Evolutionary conservation across 176 grass and related monocot genomes (phyloP), one percentile per base, ranked within the genome.

Genomic region (Aegilops umbellulata): DNA sequence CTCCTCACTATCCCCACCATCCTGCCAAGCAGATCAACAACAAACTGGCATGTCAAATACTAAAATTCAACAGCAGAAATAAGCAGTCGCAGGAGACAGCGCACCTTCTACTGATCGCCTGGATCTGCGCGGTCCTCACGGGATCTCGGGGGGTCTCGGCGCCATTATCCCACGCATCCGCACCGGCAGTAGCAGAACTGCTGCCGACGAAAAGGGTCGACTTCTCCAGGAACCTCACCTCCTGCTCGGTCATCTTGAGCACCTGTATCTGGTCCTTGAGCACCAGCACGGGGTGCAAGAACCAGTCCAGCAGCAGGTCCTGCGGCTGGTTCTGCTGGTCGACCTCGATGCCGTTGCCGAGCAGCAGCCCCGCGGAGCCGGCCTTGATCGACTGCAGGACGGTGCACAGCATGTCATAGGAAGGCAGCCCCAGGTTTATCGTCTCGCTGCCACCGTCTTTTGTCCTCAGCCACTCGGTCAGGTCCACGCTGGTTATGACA

Each of bases 81-180:
- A 46, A 80, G 4, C 10, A 61, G 26, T 2, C 58, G 12, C 42
- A 68, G 44, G 10, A 76, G 6, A 79, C 67, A 41, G 20, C 30
- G 24, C 87, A 95, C 95, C 95, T 93, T 89, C 93, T 88, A 69
- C 93, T 98, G 44, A 98, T 98, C 10, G 95, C 95, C 77, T 98
- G 93, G 77, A 98, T 95, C 47, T 93, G 93, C 64, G 87, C 95
- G 69, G 83, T 30, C 68, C 95, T 88, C 10, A 98, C 83, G 38
- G 73, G 86, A 65, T 98, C 95, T 55, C 88, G 85, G 31, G 87
- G 85, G 20, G 26, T 73, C 39, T 69, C 78, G 19, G 72, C 86
- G 36, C 87, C 87, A 42, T 86, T 91, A 38, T 88, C 89, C 91
- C 87, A 87, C 61, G 42, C 77, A n/a, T 69, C 31, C 7, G 83